Base-by-base conservation (phyloP, 495 filamentous ascomycete genomes). In the Neurospora discreta region DNA sequence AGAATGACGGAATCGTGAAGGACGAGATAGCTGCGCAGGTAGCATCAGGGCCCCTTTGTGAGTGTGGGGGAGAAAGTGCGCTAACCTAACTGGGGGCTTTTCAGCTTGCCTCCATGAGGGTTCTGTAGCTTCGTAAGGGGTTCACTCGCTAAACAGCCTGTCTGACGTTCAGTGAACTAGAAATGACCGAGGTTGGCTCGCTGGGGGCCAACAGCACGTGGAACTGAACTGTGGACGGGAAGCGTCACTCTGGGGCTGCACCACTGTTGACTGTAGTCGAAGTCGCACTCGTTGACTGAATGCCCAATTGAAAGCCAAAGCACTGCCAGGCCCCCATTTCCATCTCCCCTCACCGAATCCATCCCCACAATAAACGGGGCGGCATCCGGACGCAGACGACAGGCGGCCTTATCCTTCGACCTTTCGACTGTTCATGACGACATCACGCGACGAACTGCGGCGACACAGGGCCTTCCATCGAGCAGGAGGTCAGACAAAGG, bases 1-100 rank as follows among this genome's bases (percentile, higher is more conserved):
- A 70, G 7, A 44, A 70, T 70, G 69, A 70, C 69, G 69, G 69
- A 39, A 70, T 70, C 15, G 69, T 30, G 39, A 30, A n/a, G 38
- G 33, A 36, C 6, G n/a, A 36, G 33, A 42, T 23, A 69, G 43
- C 43, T 46, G 43, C 43, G 43, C n/a, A 46, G 23, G 46, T 58
- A 60, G 52, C 23, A 60, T 60, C 52, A 16, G 23, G 52, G 15
- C 52, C 52, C 52, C 26, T 65, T 65, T 65, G 52, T 65, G 52
- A 65, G 52, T 65, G 52, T 65, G 52, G 26, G 26, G 52, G 52
- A 65, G 52, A 65, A 65, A 65, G 6, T 33, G 52, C 52, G 52
- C 52, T 65, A 65, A 65, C 52, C 52, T 16, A 30, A 33, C 33
- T 36, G 23, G 52, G 52, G 33, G 52, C 52, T 65, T 7, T 58